Base-by-base conservation (phyloP, 2,329 filamentous ascomycete genomes). In the Penicillium sp. region DNA sequence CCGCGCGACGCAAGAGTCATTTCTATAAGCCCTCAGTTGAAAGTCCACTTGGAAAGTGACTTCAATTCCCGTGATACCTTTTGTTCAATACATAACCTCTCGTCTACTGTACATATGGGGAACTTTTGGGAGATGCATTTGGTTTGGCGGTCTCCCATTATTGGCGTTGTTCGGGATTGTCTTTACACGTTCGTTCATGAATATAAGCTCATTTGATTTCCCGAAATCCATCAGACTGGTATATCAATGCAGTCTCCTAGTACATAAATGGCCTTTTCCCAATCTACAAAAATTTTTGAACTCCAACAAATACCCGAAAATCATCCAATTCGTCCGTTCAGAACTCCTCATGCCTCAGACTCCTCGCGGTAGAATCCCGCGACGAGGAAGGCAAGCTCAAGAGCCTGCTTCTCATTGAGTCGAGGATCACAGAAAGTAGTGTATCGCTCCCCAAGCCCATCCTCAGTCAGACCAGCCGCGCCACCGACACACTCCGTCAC, bases 401-500 rank as follows among this genome's bases (percentile, higher is more conserved):
- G 83, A 0, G 95, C 93, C 81, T 99, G 95, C 80, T 98, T 97
- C 83, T 98, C 95, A 72, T 99, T 99, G 66, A 99, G 79, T 24
- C 95, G 81, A 5, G 95, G 95, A 75, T 99, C 95, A 75, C 95
- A 99, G 81, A 94, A 98, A 39, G 90, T 96, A 5, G 92, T 96
- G 77, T 99, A 99, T 70, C 96, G 93, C 64, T 92, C 85, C 2
- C 89, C 89, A 69, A 99, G 75, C 71, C 97, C 94, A 62, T 95
- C 90, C 75, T 98, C 95, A 37, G 85, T 90, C 59, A 98, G 79
- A 0, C 89, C 91, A 72, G 92, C 91, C 63, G 91, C 94, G 19
- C 95, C 95, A 57, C 95, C 92, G 0, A 96, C 85, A 70, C 95
- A 99, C 79, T 99, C 95, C 0, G 95, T 99, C 10, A 99, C 95